phyloP scores from a whole-genome alignment of 345 rosid species.

The Sonneratia caseolaris region DNA sequence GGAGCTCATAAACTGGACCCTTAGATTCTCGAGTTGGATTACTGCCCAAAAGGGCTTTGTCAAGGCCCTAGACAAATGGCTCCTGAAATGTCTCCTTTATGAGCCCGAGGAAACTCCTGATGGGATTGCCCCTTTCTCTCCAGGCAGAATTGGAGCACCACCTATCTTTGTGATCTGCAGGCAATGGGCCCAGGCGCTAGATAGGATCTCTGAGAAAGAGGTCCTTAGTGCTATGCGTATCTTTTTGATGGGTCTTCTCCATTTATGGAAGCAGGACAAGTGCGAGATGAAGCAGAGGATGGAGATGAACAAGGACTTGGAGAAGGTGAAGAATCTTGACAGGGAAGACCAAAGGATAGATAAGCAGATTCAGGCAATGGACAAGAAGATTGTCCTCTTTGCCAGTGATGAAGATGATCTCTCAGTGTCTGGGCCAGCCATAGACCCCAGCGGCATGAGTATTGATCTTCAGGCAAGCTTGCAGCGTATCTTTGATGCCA shows the following conservation, averaged over 20 bases:
- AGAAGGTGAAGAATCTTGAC: constrained; percentile 22
- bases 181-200: constrained; percentile 24
- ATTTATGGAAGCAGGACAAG: constrained; percentile 11
- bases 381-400: constrained; percentile 8
- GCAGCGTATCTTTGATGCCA: constrained; percentile 21
- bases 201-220: constrained; percentile 16
- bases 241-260: constrained; percentile 3
- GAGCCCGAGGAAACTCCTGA: constrained; percentile 41
- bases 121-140: constrained; percentile 21
- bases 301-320: constrained; percentile 20
- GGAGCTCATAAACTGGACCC: constrained; percentile 44
- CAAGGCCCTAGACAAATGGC: constrained; percentile 59
- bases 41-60: constrained; percentile 41
- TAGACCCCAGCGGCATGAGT: constrained; percentile 6
- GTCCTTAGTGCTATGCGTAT: constrained; percentile 12
- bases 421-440: background rate
- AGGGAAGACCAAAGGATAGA: constrained; percentile 25
- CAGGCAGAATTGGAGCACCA: constrained; percentile 33
- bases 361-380: constrained; percentile 12
- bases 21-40: constrained; percentile 44
- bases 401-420: background rate
- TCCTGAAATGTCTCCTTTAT: constrained; percentile 34
- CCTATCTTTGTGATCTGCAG: constrained; percentile 24
- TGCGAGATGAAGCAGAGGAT: constrained; percentile 12
- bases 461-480: constrained; percentile 14